A percentile compares a stretch with the other conserved stretches of the same genome.
Conservation (phyloP, 2,329 filamentous ascomycete genomes). For the Ambrosiella cleistominuta region DNA sequence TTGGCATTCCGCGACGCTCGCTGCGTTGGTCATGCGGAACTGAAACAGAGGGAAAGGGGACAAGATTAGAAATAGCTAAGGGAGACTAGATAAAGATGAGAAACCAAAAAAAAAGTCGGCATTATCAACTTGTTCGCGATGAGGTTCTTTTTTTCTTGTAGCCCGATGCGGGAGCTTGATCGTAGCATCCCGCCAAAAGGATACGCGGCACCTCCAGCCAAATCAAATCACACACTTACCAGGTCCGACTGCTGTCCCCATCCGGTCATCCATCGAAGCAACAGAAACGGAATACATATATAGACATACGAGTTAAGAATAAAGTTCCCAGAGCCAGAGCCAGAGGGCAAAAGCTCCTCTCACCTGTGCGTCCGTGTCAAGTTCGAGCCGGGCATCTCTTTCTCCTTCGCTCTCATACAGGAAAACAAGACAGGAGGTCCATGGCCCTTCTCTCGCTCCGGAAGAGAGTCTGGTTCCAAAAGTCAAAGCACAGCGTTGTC, state of each 20-base stretch:
- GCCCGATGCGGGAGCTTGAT: too few relatives aligned
- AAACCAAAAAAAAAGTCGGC: not conserved
- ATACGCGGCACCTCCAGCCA: too few relatives aligned
- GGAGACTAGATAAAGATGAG: not conserved
- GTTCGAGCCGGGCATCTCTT: not conserved
- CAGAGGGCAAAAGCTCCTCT: not conserved
- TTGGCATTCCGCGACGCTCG: not conserved
- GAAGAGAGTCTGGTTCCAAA: not conserved
- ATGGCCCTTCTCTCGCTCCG: not conserved
- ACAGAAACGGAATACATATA: too few relatives aligned
- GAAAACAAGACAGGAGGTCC: not conserved
- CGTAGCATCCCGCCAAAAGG: too few relatives aligned
- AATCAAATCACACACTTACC: too few relatives aligned
- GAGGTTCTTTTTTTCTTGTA: too few relatives aligned
- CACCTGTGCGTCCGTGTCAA: not conserved
- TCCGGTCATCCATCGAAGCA: too few relatives aligned
- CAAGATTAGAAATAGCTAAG: not conserved
- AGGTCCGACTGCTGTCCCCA: too few relatives aligned
- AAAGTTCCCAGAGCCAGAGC: not conserved
- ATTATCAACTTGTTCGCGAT: too few relatives aligned
- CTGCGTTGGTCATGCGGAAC: not conserved
- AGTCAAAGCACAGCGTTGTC: not conserved
- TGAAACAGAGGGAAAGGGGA: not conserved
- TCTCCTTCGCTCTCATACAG: not conserved
- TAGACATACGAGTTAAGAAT: too few relatives aligned